Evolutionary conservation across 2,329 filamentous ascomycete genomes (phyloP).

Genomic region (Aspergillus calidoustus): DNA sequence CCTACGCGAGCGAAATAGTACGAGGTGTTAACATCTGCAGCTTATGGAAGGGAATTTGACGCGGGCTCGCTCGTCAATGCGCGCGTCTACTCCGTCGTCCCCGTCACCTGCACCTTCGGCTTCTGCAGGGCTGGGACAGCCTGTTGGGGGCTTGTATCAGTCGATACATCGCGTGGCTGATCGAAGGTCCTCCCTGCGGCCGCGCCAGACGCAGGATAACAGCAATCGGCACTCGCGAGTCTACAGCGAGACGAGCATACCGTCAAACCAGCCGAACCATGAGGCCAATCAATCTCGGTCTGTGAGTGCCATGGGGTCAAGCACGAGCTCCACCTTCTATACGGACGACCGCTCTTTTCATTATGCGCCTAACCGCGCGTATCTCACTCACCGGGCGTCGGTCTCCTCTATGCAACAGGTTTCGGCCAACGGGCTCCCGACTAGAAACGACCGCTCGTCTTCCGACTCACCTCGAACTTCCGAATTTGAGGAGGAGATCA

Average conservation of each 20-base stretch:
- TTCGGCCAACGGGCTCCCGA: conserved; percentile 1
- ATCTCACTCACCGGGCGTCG: conserved; percentile 40
- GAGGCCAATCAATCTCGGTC: conserved; percentile 59
- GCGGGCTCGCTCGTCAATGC: conserved; percentile 73
- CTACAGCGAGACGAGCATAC: conserved; percentile 64
- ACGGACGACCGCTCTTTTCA: conserved; percentile 40
- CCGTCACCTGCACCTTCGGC: conserved; percentile 50
- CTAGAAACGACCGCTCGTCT: conserved; percentile 23
- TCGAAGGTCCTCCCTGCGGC: conserved; percentile 51
- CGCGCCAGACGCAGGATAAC: conserved; percentile 44
- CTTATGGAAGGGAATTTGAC: conserved; percentile 92
- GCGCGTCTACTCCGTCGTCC: conserved; percentile 53
- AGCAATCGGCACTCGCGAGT: conserved; percentile 62
- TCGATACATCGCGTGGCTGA: conserved; percentile 45
- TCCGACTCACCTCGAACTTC: conserved; percentile 31
- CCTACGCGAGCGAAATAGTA: neutral
- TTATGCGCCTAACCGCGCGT: conserved; percentile 36
- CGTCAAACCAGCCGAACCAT: conserved; percentile 36
- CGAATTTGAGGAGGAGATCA: conserved; percentile 31
- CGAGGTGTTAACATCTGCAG: conserved; percentile 51
- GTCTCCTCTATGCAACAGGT: conserved; percentile 45
- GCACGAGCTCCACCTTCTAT: conserved; percentile 35
- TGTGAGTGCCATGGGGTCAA: conserved; percentile 60
- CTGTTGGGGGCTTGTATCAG: conserved; percentile 47
- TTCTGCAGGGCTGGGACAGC: conserved; percentile 42